phyloP scores from a whole-genome alignment of 192 early-diverging fungal genomes.

The Coemansia sp. region DNA sequence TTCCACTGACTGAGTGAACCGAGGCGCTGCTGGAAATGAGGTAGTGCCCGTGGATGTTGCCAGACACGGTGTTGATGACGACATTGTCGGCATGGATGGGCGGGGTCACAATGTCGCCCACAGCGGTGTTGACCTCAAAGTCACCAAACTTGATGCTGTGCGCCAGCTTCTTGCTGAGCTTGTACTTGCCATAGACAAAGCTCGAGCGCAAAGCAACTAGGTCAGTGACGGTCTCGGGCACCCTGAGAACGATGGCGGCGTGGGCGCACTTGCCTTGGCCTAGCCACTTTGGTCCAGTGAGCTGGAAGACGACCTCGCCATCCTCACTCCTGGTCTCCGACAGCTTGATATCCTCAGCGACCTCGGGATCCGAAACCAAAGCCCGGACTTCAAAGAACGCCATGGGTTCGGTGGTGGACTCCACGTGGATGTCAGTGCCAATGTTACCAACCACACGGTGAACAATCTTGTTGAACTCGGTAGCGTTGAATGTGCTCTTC shows the following conservation, averaged over 20 bases:
- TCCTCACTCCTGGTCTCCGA: slow-evolving; percentile 18
- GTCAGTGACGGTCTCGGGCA: slow-evolving; percentile 21
- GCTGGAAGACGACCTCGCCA: slow-evolving; percentile 27
- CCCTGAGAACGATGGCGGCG: slow-evolving; percentile 30
- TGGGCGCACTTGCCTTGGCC: slow-evolving; percentile 34
- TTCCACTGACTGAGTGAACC: slow-evolving; percentile 35
- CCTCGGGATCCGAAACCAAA: slow-evolving; percentile 31
- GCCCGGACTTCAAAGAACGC: slow-evolving; percentile 32
- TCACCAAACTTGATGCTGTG: slow-evolving; percentile 29
- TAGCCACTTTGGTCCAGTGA: slow-evolving; percentile 45
- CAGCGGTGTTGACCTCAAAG: slow-evolving; percentile 33
- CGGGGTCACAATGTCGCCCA: slow-evolving; percentile 28
- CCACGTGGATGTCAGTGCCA: slow-evolving; percentile 34
- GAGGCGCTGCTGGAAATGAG: slow-evolving; percentile 14
- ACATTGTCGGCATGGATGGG: slow-evolving; percentile 26
- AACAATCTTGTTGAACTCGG: slow-evolving; percentile 34
- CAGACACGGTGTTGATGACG: slow-evolving; percentile 31
- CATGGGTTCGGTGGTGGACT: slow-evolving; percentile 14
- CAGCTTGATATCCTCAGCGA: slow-evolving; percentile 38
- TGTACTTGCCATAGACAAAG: slow-evolving; percentile 41
- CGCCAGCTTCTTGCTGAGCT: slow-evolving; percentile 32
- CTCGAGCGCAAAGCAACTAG: slow-evolving; percentile 22
- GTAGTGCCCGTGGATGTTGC: slow-evolving; percentile 35
- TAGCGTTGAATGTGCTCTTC: slow-evolving; percentile 18
- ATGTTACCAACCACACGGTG: slow-evolving; percentile 32